These are phyloP conservation scores for Tuber microsphaerosporum DNA, from an alignment of 495 filamentous ascomycete genomes.

Conservation along the genomic window DNA sequence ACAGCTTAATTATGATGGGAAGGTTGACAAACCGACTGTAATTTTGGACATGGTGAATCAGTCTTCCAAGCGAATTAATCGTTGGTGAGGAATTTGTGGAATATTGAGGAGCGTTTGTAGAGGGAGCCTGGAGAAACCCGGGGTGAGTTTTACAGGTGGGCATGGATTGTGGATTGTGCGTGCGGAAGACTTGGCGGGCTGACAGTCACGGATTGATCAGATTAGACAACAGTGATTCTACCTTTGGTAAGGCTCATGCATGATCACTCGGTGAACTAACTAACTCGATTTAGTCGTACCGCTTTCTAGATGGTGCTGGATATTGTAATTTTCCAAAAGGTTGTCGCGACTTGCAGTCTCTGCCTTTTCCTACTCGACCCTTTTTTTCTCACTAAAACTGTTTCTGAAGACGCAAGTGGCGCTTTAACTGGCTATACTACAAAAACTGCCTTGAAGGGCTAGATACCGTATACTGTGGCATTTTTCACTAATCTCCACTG, in stretches of 20 bases:
- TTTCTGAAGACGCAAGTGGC: no score
- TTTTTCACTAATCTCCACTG: no score
- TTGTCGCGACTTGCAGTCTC: no score
- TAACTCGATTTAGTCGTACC: background rate
- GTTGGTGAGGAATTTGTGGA: conserved; percentile 61
- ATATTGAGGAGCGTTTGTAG: conserved; percentile 31
- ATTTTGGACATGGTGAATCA: conserved; percentile 72
- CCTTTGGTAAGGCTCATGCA: background rate
- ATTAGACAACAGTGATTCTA: conserved; percentile 8
- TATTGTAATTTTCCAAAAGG: no score
- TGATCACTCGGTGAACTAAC: background rate
- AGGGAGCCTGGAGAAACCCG: conserved; percentile 2
- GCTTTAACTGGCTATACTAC: no score
- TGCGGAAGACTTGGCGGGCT: conserved; percentile 26
- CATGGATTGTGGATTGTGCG: conserved; percentile 8
- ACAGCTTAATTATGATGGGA: conserved; percentile 2
- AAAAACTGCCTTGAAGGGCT: no score
- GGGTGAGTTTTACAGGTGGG: conserved; percentile 5
- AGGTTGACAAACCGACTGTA: conserved; percentile 63
- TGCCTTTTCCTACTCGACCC: no score
- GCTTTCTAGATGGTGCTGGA: background rate
- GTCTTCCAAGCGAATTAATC: conserved; percentile 60
- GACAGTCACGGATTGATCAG: conserved; percentile 28
- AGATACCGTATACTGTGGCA: no score
- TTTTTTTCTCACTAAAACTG: no score